phyloP scores from a whole-genome alignment of 139 green algal species.

The Volvox africanus region DNA sequence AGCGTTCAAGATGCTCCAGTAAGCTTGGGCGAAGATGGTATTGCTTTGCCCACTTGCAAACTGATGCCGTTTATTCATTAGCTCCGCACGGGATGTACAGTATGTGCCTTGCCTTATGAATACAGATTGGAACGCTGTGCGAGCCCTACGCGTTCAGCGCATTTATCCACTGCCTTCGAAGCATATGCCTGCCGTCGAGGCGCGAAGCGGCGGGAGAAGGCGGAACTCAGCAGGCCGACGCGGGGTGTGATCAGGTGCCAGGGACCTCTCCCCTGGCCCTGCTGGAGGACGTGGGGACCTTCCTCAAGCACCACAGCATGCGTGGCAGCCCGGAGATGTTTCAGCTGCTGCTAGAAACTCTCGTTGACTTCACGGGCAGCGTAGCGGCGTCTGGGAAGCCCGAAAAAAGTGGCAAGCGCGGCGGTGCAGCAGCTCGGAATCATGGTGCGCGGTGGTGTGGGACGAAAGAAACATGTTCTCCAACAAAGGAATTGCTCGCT shows the following conservation, averaged over 20 bases:
- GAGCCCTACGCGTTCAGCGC: conserved; percentile 50
- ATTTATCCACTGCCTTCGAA: conserved; percentile 43
- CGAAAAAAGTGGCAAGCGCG: neutral
- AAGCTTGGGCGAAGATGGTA: neutral
- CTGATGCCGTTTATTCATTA: too few species aligned
- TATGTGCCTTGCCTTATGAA: neutral
- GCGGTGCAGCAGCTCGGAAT: neutral
- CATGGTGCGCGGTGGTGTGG: neutral
- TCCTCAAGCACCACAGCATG: conserved; percentile 27
- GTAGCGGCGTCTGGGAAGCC: neutral
- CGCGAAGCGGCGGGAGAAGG: neutral
- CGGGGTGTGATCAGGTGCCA: neutral
- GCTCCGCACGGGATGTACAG: too few species aligned
- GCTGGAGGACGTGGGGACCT: neutral
- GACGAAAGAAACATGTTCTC: too few species aligned
- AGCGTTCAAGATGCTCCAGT: conserved; percentile 45
- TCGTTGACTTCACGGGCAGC: conserved; percentile 24
- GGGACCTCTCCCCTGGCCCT: neutral
- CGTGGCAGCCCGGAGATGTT: conserved; percentile 2
- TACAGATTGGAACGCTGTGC: conserved; percentile 46
- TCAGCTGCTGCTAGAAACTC: conserved; percentile 23
- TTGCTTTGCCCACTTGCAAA: too few species aligned
- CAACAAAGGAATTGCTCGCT: too few species aligned
- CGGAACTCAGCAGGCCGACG: neutral
- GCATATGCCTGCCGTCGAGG: conserved; percentile 5